Percentiles rank a stretch among this genome's conserved stretches.
These are phyloP conservation scores for Sporothrix variecibatus DNA, from an alignment of 2,329 filamentous ascomycete genomes.

Conservation along the genomic window DNA sequence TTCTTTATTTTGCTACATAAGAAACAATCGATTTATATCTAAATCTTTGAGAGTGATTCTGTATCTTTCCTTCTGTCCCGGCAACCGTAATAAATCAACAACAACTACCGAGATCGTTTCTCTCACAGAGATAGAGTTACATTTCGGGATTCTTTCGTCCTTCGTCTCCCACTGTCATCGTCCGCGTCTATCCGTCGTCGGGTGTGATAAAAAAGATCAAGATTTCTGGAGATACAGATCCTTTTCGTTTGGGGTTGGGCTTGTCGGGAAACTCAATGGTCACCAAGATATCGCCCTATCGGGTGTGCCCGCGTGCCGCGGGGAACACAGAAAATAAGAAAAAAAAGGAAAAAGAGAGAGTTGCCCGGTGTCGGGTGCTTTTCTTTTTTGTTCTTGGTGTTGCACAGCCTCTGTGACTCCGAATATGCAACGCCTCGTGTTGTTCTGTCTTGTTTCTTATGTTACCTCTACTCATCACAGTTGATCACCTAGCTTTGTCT, in stretches of 20 bases:
- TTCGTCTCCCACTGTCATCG: not conserved
- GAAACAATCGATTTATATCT: not conserved
- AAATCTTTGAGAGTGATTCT: not conserved
- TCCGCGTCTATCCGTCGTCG: not conserved
- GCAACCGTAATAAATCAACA: not conserved
- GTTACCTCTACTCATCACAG: not conserved
- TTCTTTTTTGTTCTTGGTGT: not conserved
- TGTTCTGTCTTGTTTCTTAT: not conserved
- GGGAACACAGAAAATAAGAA: not conserved
- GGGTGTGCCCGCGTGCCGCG: not conserved
- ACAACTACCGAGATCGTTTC: not conserved
- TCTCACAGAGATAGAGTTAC: not conserved
- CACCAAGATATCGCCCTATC: not conserved
- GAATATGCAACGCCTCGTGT: not conserved
- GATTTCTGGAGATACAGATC: not conserved
- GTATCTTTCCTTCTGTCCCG: not conserved
- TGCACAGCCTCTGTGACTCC: not conserved
- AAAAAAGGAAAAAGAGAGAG: not conserved
- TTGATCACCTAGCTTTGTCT: not conserved
- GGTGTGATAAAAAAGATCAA: not conserved
- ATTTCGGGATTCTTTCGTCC: not conserved
- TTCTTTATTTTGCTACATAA: not conserved
- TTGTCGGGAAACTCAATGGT: not conserved
- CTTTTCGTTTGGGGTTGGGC: not conserved
- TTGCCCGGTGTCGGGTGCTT: conserved; percentile 13